phyloP scores from a whole-genome alignment of 192 early-diverging fungal species.

The Gryganskiella cystojenkinii region DNA sequence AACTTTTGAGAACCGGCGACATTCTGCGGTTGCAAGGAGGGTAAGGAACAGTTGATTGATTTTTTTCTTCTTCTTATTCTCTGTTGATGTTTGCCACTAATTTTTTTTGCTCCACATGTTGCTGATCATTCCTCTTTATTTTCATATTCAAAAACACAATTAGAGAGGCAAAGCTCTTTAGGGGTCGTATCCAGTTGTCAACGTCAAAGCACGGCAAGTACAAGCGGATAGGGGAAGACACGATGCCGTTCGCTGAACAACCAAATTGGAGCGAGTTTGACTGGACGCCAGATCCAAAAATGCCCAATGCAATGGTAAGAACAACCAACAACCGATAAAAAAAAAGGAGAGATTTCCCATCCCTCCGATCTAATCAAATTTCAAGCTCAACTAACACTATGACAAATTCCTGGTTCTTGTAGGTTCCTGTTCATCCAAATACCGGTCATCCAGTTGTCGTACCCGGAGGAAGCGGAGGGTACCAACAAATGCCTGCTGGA shows the following conservation, averaged over 20 bases:
- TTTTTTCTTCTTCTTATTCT: background rate
- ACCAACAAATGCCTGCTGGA: background rate
- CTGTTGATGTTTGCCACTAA: background rate
- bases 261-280: slow-evolving; percentile 54
- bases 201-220: slow-evolving; percentile 62
- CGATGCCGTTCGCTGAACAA: slow-evolving; percentile 44
- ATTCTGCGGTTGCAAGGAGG: slow-evolving; percentile 64
- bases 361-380: background rate
- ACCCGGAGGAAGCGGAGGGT: background rate
- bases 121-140: no score
- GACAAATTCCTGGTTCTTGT: background rate
- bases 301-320: slow-evolving; percentile 28
- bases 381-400: background rate
- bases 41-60: no score
- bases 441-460: no score
- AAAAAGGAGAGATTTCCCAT: background rate
- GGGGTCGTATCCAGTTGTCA: slow-evolving; percentile 64
- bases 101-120: no score
- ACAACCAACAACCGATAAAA: background rate
- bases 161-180: slow-evolving; percentile 63
- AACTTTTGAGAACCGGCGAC: slow-evolving; percentile 65
- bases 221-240: slow-evolving; percentile 68
- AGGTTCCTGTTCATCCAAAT: slow-evolving; percentile 7
- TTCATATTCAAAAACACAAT: background rate
- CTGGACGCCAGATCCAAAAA: slow-evolving; percentile 27